Conservation (phyloP, 2,329 filamentous ascomycete species). For the Calonectria fujianensis region DNA sequence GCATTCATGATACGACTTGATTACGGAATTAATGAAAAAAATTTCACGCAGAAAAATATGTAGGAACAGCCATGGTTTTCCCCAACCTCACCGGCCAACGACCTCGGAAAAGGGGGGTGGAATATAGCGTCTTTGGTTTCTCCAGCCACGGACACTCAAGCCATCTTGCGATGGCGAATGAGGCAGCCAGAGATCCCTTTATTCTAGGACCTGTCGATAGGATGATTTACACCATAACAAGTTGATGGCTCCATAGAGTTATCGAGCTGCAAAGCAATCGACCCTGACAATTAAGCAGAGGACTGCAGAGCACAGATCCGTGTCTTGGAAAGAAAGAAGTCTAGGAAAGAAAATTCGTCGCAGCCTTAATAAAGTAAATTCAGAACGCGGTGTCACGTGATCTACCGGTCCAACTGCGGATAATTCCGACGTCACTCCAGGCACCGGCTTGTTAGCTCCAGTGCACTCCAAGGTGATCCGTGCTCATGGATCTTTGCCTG, state of each 20-base stretch:
- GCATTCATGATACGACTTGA: background rate
- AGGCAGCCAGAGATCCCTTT: constrained; percentile 78
- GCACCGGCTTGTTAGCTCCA: constrained; percentile 27
- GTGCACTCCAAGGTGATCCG: constrained; percentile 44
- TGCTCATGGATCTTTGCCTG: constrained; percentile 42
- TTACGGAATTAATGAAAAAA: constrained; percentile 4
- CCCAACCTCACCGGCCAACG: constrained; percentile 93
- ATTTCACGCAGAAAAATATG: constrained; percentile 64
- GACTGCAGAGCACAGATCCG: constrained; percentile 92
- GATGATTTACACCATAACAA: constrained; percentile 87
- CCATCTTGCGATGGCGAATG: constrained; percentile 77
- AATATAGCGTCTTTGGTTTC: constrained; percentile 85
- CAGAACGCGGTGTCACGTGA: constrained; percentile 43
- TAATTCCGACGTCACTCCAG: constrained; percentile 29
- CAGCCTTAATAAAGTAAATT: constrained; percentile 53
- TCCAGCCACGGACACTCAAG: constrained; percentile 79
- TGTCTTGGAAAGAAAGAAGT: constrained; percentile 67
- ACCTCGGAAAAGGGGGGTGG: constrained; percentile 91
- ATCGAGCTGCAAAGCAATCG: constrained; percentile 91
- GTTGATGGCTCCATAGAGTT: constrained; percentile 85
- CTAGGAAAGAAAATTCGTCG: constrained; percentile 60
- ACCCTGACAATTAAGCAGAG: constrained; percentile 79
- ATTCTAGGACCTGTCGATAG: constrained; percentile 97
- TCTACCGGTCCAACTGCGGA: constrained; percentile 19
- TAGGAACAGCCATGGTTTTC: constrained; percentile 89